Evolutionary conservation across 2,329 filamentous ascomycete genomes (phyloP).

Genomic region (Alternaria infectoria): DNA sequence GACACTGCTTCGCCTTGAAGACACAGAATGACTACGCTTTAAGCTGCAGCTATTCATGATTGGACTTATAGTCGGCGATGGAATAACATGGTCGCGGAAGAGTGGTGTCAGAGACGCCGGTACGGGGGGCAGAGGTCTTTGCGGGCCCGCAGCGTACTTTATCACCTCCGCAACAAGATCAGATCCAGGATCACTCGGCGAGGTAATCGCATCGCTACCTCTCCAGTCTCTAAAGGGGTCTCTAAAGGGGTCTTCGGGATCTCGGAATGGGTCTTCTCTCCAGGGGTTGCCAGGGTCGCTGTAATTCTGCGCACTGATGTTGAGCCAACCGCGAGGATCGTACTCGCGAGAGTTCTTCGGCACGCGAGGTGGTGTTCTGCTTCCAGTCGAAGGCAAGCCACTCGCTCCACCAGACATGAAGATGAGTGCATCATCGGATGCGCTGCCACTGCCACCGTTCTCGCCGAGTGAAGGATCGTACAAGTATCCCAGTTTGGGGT

Average conservation of each 20-base stretch:
- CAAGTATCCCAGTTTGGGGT: constrained; percentile 42
- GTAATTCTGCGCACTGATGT: constrained; percentile 11
- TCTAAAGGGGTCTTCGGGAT: constrained; percentile 4
- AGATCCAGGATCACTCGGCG: constrained; percentile 12
- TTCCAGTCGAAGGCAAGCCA: constrained; percentile 4
- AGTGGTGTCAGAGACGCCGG: neutral
- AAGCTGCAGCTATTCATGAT: constrained; percentile 14
- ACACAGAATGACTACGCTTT: constrained; percentile 8
- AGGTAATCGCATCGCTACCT: constrained; percentile 9
- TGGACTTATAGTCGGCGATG: constrained; percentile 29
- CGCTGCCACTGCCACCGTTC: neutral
- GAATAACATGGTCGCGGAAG: constrained; percentile 21
- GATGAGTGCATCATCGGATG: constrained; percentile 26
- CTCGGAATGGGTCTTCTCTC: constrained; percentile 6
- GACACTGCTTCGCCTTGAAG: constrained; percentile 10
- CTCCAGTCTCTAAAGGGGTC: neutral
- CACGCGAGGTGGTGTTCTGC: neutral
- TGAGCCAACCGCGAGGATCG: constrained; percentile 9
- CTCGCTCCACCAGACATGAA: constrained; percentile 32
- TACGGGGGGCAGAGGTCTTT: constrained; percentile 4
- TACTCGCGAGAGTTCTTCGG: constrained; percentile 2
- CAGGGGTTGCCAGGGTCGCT: constrained; percentile 13
- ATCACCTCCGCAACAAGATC: constrained; percentile 23
- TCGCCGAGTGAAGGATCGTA: constrained; percentile 38
- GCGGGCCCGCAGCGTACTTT: constrained; percentile 15